Percentiles rank a stretch among this genome's conserved stretches.
These are phyloP conservation scores for Thielaviopsis populi DNA, from an alignment of 2,329 filamentous ascomycete species.

Conservation along the genomic window DNA sequence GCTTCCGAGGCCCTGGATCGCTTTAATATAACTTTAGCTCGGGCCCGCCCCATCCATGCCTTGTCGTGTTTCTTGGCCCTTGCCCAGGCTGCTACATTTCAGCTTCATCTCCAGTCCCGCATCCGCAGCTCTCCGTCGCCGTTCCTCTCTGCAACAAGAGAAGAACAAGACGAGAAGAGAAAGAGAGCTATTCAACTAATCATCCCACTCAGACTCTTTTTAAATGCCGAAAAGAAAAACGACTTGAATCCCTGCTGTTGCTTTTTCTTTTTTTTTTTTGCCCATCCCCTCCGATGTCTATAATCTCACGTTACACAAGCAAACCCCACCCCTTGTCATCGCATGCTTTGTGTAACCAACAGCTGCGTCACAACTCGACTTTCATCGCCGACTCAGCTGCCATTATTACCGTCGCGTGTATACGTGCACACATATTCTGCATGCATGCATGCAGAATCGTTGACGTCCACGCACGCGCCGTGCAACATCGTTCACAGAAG, in stretches of 20 bases:
- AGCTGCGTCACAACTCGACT: background rate
- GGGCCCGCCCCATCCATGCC: background rate
- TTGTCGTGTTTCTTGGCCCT: background rate
- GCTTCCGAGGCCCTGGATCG: too few relatives aligned
- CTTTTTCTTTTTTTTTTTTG: background rate
- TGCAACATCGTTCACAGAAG: background rate
- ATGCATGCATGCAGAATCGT: background rate
- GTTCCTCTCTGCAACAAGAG: too few relatives aligned
- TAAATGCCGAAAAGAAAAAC: too few relatives aligned
- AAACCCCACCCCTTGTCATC: background rate
- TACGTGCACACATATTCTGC: too few relatives aligned
- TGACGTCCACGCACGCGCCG: too few relatives aligned
- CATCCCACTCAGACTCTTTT: too few relatives aligned
- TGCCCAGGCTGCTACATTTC: background rate
- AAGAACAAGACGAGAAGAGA: too few relatives aligned
- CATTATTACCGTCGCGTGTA: too few relatives aligned
- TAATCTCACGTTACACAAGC: background rate
- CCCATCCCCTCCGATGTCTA: background rate
- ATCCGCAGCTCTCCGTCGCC: too few relatives aligned
- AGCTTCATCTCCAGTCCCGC: background rate
- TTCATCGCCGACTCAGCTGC: background rate
- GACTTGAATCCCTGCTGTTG: too few relatives aligned
- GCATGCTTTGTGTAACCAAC: background rate
- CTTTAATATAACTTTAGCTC: background rate
- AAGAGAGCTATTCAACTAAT: too few relatives aligned